Evolutionary conservation across 192 early-diverging fungal species (phyloP), one percentile per base, ranked within the genome.

Genomic region (Gamsiella multidivaricata): DNA sequence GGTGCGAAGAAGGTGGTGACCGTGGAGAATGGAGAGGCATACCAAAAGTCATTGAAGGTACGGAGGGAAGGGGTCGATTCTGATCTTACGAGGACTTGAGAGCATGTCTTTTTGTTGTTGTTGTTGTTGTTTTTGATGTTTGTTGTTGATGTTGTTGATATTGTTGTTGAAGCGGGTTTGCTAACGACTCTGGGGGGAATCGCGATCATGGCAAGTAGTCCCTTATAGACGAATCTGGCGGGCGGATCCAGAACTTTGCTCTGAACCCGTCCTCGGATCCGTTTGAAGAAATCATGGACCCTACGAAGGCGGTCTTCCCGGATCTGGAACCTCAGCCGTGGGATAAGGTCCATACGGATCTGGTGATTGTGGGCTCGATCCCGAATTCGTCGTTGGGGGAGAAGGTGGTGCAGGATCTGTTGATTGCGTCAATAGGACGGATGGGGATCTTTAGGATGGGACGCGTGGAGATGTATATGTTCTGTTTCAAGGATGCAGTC

Each of bases 381-480:
- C 74, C 74, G 11, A 68, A 78, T 37, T 78, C 74, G 3, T 43
- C 45, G 2, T 6, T 69, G 23, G 74, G 74, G 5, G 74, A 78
- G 22, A 78, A 58, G 41, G 45, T 57, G 7, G n/a, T 78, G 5
- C 20, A 42, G 7, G 65, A 68, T 2, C 41, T 78, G 1, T 59
- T 78, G 54, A 46, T 11, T 11, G 51, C 74, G 3, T 78, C 74
- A 7, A 64, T 51, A 31, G 60, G 64, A 17, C 33, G 42, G 9
- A 78, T 68, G 74, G 61, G 74, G 0, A 36, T 69, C 25, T 78
- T 78, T 31, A 12, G 23, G 22, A 41, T 69, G 37, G 74, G 74
- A n/a, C 58, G 74, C 12, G 61, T 78, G 3, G 74, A 69, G 29
- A 78, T 78, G 74, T 78, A 46, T 41, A 64, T 78, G 47, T 78